A percentile compares a stretch with the other conserved stretches of the same genome.
These are phyloP conservation scores for Geoglossum glabrum DNA, from an alignment of 495 filamentous ascomycete species.

Conservation along the genomic window DNA sequence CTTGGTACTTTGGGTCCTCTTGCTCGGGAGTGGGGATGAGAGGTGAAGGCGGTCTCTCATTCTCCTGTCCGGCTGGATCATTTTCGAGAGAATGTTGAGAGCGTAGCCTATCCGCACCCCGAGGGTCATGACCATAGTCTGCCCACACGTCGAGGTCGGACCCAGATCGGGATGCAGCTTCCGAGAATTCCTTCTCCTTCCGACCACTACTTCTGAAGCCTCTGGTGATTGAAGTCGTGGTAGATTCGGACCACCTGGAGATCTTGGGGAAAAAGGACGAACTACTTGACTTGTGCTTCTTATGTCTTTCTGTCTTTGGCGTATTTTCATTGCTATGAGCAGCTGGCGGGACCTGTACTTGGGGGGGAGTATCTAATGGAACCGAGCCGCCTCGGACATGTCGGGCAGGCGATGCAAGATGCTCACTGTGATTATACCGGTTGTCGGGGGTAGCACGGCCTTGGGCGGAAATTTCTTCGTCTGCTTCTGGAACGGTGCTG, in stretches of 20 bases:
- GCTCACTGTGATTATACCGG: conserved; percentile 28
- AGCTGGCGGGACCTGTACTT: conserved; percentile 31
- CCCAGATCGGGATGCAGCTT: conserved; percentile 36
- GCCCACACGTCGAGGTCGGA: conserved; percentile 2
- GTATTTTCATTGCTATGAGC: conserved; percentile 56
- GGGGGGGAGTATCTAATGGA: conserved; percentile 55
- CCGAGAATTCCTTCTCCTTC: conserved; percentile 21
- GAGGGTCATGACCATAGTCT: conserved; percentile 26
- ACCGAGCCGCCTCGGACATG: conserved; percentile 36
- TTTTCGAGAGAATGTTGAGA: conserved; percentile 23
- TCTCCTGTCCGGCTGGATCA: conserved; percentile 11
- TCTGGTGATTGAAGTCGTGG: conserved; percentile 49
- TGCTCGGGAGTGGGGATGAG: conserved; percentile 42
- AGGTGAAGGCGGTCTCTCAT: conserved; percentile 38
- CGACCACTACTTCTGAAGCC: conserved; percentile 32
- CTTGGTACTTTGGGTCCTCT: conserved; percentile 78
- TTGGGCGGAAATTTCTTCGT: conserved; percentile 44
- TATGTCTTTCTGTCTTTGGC: conserved; percentile 51
- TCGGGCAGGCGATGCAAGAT: conserved; percentile 26
- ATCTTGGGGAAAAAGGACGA: conserved; percentile 86
- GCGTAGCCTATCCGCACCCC: conserved; percentile 52
- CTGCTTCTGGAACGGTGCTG: conserved; percentile 69
- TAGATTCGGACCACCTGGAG: conserved; percentile 94
- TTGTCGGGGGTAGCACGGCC: conserved; percentile 23
- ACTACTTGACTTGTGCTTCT: conserved; percentile 78